phyloP scores from a whole-genome alignment of 331 rosid species.

The Spiraea crenata region DNA sequence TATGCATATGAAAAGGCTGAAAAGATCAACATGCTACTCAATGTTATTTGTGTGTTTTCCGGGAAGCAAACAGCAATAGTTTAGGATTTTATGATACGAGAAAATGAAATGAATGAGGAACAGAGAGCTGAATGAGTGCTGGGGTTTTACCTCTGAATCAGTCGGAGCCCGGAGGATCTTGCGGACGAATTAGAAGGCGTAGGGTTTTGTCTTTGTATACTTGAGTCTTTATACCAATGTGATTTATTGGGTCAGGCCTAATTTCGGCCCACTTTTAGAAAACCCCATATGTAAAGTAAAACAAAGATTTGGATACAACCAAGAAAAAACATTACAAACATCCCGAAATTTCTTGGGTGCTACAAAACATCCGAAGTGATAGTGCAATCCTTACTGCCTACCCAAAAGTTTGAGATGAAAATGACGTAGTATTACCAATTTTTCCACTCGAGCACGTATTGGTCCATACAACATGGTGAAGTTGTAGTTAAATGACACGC shows the following conservation, averaged over 20 bases:
- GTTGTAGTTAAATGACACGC: too few relatives aligned
- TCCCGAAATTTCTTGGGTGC: too few relatives aligned
- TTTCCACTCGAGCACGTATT: too few relatives aligned
- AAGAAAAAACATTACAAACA: too few relatives aligned
- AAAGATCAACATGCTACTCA: background rate
- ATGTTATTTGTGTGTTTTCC: background rate
- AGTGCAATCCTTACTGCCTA: too few relatives aligned
- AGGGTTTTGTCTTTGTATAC: conserved; percentile 17
- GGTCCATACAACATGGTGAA: too few relatives aligned
- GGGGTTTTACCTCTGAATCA: conserved; percentile 33
- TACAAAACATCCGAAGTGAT: too few relatives aligned
- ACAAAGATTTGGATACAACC: too few relatives aligned
- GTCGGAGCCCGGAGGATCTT: conserved; percentile 16
- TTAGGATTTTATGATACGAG: background rate
- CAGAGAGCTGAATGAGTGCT: background rate
- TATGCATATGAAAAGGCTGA: background rate
- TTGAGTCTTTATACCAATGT: conserved; percentile 2
- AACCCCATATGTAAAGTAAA: too few relatives aligned
- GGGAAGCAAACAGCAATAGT: background rate
- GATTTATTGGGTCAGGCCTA: background rate
- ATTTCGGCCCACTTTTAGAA: background rate
- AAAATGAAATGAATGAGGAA: background rate
- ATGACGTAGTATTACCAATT: too few relatives aligned
- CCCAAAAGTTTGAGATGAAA: too few relatives aligned
- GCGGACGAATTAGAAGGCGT: conserved; percentile 5